Conservation (phyloP, 305 asterid genomes). For the Fraxinus ornus region DNA sequence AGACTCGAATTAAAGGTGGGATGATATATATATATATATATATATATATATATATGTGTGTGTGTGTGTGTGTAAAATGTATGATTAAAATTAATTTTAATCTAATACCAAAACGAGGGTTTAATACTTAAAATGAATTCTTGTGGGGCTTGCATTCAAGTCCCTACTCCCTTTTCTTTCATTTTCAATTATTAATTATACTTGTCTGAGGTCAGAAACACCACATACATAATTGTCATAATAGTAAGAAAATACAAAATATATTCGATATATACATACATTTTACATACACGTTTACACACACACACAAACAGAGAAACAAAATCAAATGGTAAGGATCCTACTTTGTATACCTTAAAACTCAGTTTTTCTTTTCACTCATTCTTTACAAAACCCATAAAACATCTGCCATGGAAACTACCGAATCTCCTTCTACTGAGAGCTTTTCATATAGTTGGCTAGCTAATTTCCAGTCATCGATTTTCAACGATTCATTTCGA, state of each 20-base stretch:
- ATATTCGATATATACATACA: constrained; percentile 9
- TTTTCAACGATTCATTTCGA: constrained; percentile 23
- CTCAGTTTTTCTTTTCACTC: neutral
- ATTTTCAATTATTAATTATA: constrained; percentile 45
- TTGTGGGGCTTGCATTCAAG: constrained; percentile 46
- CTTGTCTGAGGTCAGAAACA: constrained; percentile 50
- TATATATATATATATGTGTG: too few species aligned
- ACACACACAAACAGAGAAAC: neutral
- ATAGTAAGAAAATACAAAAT: constrained; percentile 27
- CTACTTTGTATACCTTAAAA: constrained; percentile 19
- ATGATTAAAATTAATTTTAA: too few species aligned
- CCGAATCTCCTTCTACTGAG: constrained; percentile 47
- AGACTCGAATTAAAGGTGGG: neutral
- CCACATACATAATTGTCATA: constrained; percentile 53
- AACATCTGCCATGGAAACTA: constrained; percentile 39
- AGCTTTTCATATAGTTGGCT: constrained; percentile 70
- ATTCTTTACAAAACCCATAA: neutral
- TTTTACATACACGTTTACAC: neutral
- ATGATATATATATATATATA: too few species aligned
- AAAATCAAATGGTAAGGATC: neutral
- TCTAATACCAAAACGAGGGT: neutral
- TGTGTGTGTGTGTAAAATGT: neutral
- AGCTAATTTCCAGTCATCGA: constrained; percentile 38
- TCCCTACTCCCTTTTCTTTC: constrained; percentile 38
- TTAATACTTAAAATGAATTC: constrained; percentile 25